Base-by-base conservation (phyloP, 768 basidiomycete genomes). In the Suillus americanus region DNA sequence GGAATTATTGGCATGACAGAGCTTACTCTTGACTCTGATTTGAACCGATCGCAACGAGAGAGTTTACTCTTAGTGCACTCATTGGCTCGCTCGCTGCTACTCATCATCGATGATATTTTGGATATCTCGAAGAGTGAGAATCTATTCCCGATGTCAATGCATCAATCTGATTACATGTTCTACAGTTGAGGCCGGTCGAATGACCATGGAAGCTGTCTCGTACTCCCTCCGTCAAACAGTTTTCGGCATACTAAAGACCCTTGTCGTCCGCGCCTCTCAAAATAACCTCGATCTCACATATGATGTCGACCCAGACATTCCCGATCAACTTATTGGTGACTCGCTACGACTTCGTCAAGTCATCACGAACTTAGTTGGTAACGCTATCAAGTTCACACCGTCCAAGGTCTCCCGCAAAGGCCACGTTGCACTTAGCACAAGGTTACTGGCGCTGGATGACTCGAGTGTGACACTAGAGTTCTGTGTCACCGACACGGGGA, bases 1-100 rank as follows among this genome's bases (percentile, higher is more conserved):
- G 97, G 97, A 73, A 99, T 99, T 76, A 99, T 99, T 69, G 97
- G 97, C n/a, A 95, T 99, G 95, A 99, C 97, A 30, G 95, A 97
- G 77, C 79, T 99, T 64, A 98, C 97, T 12, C 87, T 99, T 25
- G 97, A 99, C 73, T 95, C 92, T 51, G 97, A 99, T 74, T 79
- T 99, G 69, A 97, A 95, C 66, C 80, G 97, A 67, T 92, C 92
- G 45, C 97, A 99, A 77, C 82, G 97, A 66, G 97, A 99, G 81
- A 97, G 95, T 75, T 80, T 99, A 75, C 83, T 97, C 70, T 88
- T 99, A 41, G 97, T 99, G 9, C 96, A 98, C 74, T 95, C 91
- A 66, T 82, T 99, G 75, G 97, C 97, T 1, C 86, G 94, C 64
- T 95, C 93, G 13, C 82, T 99, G 65, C 81, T 99, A 54, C 82